Conservation (phyloP, 345 rosid species). For the Arabidopsis arenosa region DNA sequence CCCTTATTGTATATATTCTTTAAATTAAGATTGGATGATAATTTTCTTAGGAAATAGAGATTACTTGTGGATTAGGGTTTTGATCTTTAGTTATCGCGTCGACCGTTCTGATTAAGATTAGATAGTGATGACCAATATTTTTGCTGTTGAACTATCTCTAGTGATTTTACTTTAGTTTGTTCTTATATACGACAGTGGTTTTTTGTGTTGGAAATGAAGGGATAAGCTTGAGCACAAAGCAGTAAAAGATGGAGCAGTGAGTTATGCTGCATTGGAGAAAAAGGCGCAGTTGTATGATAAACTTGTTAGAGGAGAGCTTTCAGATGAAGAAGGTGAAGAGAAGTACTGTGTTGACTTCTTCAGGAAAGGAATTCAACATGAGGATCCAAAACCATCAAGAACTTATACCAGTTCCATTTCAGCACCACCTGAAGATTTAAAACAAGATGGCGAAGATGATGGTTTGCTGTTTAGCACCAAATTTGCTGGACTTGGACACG, state of each 20-base stretch:
- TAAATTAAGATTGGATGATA: neutral
- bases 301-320: constrained; percentile 76
- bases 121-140: neutral
- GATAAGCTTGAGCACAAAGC: constrained; percentile 95
- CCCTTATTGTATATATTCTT: neutral
- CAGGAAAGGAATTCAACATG: constrained; percentile 64
- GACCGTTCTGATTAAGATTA: neutral
- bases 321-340: constrained; percentile 89
- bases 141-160: constrained; percentile 15
- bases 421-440: constrained; percentile 45
- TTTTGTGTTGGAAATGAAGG: constrained; percentile 49
- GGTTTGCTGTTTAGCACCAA: constrained; percentile 50
- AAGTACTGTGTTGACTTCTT: constrained; percentile 92
- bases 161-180: neutral
- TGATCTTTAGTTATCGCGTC: neutral
- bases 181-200: neutral
- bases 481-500: constrained; percentile 66
- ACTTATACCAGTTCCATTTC: constrained; percentile 35
- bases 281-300: constrained; percentile 89
- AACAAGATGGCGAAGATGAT: constrained; percentile 49
- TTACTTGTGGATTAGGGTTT: neutral
- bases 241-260: constrained; percentile 70
- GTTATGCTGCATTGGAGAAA: constrained; percentile 90
- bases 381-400: constrained; percentile 43
- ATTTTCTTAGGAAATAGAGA: neutral